Percentiles rank a stretch among this genome's conserved stretches.
Evolutionary conservation across 2,329 filamentous ascomycete species (phyloP).

Genomic region (Bipolaris victoriae): DNA sequence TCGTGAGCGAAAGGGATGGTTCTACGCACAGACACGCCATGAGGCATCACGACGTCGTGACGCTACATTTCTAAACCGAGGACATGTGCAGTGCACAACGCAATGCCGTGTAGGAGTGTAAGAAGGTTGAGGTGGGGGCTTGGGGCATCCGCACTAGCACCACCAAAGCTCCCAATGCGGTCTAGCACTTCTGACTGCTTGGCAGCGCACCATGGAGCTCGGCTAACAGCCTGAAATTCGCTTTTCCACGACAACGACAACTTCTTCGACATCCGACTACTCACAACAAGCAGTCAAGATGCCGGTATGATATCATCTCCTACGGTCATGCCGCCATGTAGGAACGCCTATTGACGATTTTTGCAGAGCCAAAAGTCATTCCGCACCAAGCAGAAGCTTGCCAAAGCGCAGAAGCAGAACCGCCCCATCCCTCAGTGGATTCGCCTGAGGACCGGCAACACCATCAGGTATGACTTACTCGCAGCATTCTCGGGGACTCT

Average conservation of each 20-base stretch:
- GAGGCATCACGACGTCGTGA: too few species aligned
- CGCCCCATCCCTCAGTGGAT: slow-evolving; percentile 99
- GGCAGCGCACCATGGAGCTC: slow-evolving; percentile 15
- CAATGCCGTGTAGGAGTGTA: background rate
- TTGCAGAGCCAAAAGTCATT: slow-evolving; percentile 98
- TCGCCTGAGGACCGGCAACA: slow-evolving; percentile 96
- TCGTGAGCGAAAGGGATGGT: too few species aligned
- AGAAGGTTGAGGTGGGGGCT: background rate
- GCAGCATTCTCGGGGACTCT: background rate
- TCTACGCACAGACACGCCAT: too few species aligned
- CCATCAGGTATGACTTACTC: slow-evolving; percentile 82
- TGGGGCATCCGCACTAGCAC: background rate
- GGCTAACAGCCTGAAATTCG: slow-evolving; percentile 14
- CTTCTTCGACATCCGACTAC: slow-evolving; percentile 44
- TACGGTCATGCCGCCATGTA: background rate
- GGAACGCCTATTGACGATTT: slow-evolving; percentile 18
- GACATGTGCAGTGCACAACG: background rate
- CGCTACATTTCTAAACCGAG: too few species aligned
- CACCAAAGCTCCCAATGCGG: background rate
- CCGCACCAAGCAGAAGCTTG: slow-evolving; percentile 99
- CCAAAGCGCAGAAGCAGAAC: slow-evolving; percentile 99
- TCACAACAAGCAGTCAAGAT: slow-evolving; percentile 46
- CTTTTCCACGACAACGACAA: slow-evolving; percentile 34
- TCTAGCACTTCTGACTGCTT: slow-evolving; percentile 5
- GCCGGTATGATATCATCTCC: slow-evolving; percentile 42